Evolutionary conservation across 352 stramenopile species (phyloP).

Genomic region (Elongisporangium undulatum): DNA sequence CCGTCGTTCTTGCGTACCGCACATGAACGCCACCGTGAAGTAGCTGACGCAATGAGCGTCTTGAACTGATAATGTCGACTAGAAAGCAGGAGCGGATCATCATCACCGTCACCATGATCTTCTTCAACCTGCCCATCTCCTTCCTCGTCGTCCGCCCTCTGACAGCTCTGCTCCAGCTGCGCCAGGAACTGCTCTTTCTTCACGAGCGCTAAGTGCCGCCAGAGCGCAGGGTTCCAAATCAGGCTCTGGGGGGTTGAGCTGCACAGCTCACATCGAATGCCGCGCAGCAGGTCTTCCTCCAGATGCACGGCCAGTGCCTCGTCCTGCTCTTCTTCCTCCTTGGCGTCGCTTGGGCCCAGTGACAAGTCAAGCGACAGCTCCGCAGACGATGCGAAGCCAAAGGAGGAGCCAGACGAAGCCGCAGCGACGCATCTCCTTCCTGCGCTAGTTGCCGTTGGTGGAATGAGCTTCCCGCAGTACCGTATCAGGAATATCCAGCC

Average conservation of each 20-base stretch:
- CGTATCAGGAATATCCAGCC: background rate
- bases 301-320: constrained; percentile 11
- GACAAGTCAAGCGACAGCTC: background rate
- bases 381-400: background rate
- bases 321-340: background rate
- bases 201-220: constrained; percentile 10
- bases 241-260: background rate
- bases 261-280: constrained; percentile 12
- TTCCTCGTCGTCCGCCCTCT: constrained; percentile 6
- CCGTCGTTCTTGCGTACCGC: background rate
- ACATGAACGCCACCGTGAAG: background rate
- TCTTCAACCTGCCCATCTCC: constrained; percentile 5
- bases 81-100: background rate
- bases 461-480: background rate
- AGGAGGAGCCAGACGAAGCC: background rate
- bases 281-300: constrained; percentile 14
- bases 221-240: background rate
- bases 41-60: background rate
- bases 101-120: background rate
- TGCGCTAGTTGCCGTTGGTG: background rate
- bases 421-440: background rate
- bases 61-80: background rate
- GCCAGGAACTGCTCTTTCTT: constrained; percentile 26
- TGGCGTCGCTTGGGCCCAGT: background rate
- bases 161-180: constrained; percentile 16